Percentiles rank a stretch among this genome's conserved stretches.
Evolutionary conservation across 768 basidiomycete species (phyloP).

Genomic region (Suillus plorans): DNA sequence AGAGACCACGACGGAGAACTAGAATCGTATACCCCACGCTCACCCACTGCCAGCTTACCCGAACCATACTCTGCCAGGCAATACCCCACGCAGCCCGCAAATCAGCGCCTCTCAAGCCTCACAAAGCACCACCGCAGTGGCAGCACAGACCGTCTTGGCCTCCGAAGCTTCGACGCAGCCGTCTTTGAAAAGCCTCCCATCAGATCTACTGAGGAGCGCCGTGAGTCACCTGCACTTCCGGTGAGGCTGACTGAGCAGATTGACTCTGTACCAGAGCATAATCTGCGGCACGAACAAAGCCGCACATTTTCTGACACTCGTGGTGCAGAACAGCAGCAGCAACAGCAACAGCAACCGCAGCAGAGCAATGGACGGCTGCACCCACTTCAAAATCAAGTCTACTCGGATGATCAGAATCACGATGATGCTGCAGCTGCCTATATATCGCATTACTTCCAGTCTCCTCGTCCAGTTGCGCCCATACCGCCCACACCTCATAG

Average conservation of each 20-base stretch:
- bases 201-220: slow-evolving; percentile 26
- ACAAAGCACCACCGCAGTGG: slow-evolving; percentile 56
- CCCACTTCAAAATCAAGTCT: slow-evolving; percentile 39
- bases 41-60: slow-evolving; percentile 61
- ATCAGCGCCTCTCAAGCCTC: slow-evolving; percentile 33
- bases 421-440: slow-evolving; percentile 62
- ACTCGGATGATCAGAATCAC: slow-evolving; percentile 60
- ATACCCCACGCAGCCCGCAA: slow-evolving; percentile 31
- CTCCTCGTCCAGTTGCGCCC: slow-evolving; percentile 70
- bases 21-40: slow-evolving; percentile 65
- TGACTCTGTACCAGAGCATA: slow-evolving; percentile 15
- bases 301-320: slow-evolving; percentile 21
- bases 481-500: slow-evolving; percentile 79
- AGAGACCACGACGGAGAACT: slow-evolving; percentile 49
- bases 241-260: slow-evolving; percentile 18
- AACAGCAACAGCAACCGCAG: background rate
- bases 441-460: slow-evolving; percentile 56
- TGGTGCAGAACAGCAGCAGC: slow-evolving; percentile 19
- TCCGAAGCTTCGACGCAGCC: slow-evolving; percentile 57
- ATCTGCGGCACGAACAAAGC: slow-evolving; percentile 20
- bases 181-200: slow-evolving; percentile 46
- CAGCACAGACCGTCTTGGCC: slow-evolving; percentile 59
- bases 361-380: slow-evolving; percentile 35
- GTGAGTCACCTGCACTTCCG: slow-evolving; percentile 23
- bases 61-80: slow-evolving; percentile 37